Conservation (phyloP, 352 stramenopile species). For the Phytophthora sp. region DNA sequence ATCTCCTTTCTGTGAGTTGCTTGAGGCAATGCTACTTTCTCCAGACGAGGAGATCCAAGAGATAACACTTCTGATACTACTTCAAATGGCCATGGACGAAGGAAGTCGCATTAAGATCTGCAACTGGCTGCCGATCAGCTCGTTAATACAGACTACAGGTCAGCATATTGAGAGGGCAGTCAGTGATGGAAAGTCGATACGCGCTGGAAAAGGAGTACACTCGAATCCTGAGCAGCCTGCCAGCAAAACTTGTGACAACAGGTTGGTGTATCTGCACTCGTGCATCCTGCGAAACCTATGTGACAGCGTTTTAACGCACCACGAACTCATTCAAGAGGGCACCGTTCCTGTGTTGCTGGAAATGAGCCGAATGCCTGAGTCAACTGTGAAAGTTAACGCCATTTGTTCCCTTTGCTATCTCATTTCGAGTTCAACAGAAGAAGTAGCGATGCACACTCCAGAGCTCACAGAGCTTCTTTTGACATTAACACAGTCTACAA, state of each 20-base stretch:
- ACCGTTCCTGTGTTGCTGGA: conserved; percentile 58
- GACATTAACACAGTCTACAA: conserved; percentile 38
- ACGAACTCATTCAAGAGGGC: conserved; percentile 70
- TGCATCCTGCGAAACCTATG: conserved; percentile 77
- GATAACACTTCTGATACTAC: conserved; percentile 53
- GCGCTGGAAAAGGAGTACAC: not conserved
- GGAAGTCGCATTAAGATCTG: conserved; percentile 71
- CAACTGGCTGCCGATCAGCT: conserved; percentile 62
- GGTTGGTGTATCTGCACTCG: conserved; percentile 63
- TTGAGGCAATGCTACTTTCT: conserved; percentile 49
- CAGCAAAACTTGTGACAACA: conserved; percentile 2
- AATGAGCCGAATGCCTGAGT: conserved; percentile 59
- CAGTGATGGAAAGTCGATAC: not conserved
- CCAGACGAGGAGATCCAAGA: conserved; percentile 57
- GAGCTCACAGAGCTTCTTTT: conserved; percentile 66
- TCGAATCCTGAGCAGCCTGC: not conserved
- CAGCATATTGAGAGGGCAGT: conserved; percentile 32
- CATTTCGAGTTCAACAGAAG: conserved; percentile 64
- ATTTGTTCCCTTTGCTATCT: conserved; percentile 74
- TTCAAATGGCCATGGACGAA: conserved; percentile 69
- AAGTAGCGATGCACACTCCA: conserved; percentile 53
- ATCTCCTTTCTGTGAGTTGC: conserved; percentile 53
- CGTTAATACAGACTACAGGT: conserved; percentile 40
- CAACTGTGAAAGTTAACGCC: conserved; percentile 66
- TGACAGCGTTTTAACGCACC: conserved; percentile 74